phyloP scores from a whole-genome alignment of 108 stramenopile species.

The Skeletonema costatum region DNA sequence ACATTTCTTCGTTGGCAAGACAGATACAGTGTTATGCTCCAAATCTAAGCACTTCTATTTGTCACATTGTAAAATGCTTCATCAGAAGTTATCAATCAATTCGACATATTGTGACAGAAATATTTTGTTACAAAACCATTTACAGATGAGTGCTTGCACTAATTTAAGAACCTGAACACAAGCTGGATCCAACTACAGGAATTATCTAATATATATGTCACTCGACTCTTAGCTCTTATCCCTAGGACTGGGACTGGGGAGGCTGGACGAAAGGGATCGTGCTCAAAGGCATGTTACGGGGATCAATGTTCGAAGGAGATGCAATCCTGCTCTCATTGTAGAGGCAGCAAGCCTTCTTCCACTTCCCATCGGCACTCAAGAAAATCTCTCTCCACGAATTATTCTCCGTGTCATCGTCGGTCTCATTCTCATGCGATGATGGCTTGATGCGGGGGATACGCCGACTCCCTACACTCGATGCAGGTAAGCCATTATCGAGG shows the following conservation, averaged over 20 bases:
- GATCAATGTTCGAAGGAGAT: not conserved
- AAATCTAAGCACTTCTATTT: too few relatives aligned
- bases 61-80: too few relatives aligned
- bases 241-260: not conserved
- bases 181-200: too few relatives aligned
- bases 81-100: too few relatives aligned
- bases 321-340: not conserved
- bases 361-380: slow-evolving; percentile 10
- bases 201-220: too few relatives aligned
- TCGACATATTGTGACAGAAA: too few relatives aligned
- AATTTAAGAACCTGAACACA: too few relatives aligned
- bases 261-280: slow-evolving; percentile 20
- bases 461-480: not conserved
- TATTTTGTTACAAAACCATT: too few relatives aligned
- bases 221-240: too few relatives aligned
- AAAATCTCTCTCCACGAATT: slow-evolving; percentile 19
- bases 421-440: not conserved
- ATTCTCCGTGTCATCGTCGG: not conserved
- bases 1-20: too few relatives aligned
- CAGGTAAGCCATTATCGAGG: not conserved
- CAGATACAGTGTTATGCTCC: too few relatives aligned
- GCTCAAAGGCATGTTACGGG: slow-evolving; percentile 17
- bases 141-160: too few relatives aligned
- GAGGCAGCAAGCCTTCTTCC: slow-evolving; percentile 3
- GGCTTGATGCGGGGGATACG: slow-evolving; percentile 8